Evolutionary conservation across 768 basidiomycete genomes (phyloP).

Genomic region (Mycena sanguinolenta): DNA sequence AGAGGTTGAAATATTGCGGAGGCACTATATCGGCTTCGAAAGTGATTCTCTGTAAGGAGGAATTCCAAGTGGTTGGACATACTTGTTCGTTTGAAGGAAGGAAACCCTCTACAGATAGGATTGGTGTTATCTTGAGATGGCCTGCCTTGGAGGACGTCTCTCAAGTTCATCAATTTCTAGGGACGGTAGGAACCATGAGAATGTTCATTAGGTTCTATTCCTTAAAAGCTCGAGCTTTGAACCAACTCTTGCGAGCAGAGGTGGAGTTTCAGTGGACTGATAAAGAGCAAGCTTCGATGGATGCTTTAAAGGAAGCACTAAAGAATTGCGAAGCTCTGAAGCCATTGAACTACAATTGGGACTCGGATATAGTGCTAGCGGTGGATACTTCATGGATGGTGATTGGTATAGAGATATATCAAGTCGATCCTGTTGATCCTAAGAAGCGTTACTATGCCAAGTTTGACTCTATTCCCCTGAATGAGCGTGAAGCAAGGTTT

Average conservation of each 20-base stretch:
- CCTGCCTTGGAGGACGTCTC: not conserved
- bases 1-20: not conserved
- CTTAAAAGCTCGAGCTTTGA: not conserved
- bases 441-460: conserved; percentile 15
- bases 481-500: conserved; percentile 29
- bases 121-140: not conserved
- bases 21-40: not conserved
- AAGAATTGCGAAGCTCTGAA: not conserved
- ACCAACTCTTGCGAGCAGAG: not conserved
- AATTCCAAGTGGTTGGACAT: not conserved
- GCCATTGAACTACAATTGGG: not conserved
- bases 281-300: not conserved
- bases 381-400: conserved; percentile 14
- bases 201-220: not conserved
- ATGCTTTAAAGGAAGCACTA: not conserved
- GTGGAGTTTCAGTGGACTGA: not conserved
- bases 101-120: not conserved
- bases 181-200: not conserved
- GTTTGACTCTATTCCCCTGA: not conserved
- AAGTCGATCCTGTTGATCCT: conserved; percentile 41
- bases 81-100: not conserved
- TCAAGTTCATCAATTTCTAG: not conserved
- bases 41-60: not conserved
- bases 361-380: not conserved
- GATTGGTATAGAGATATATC: conserved; percentile 6